phyloP scores from a whole-genome alignment of 768 basidiomycete genomes.

The Gymnopilus junonius region DNA sequence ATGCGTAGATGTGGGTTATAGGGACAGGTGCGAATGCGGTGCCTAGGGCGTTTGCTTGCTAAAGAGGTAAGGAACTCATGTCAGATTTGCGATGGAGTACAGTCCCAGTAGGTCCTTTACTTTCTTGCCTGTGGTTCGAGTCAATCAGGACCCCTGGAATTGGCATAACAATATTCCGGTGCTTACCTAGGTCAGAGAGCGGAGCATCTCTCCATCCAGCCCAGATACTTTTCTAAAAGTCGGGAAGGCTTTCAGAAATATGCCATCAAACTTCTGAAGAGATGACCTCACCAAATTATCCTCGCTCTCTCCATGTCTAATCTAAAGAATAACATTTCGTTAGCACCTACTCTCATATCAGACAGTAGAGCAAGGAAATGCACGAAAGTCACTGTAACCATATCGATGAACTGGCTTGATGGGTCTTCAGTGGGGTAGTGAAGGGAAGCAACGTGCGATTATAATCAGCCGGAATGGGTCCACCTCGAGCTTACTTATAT shows the following conservation, averaged over 20 bases:
- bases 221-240: constrained; percentile 52
- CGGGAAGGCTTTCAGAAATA: background rate
- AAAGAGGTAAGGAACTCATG: background rate
- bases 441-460: background rate
- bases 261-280: background rate
- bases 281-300: constrained; percentile 59
- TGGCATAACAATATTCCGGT: background rate
- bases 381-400: constrained; percentile 24
- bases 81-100: background rate
- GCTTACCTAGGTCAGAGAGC: constrained; percentile 68
- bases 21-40: constrained; percentile 49
- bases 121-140: constrained; percentile 23
- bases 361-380: background rate
- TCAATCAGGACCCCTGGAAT: background rate
- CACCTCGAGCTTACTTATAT: constrained; percentile 10
- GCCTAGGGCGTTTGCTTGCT: constrained; percentile 71
- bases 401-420: constrained; percentile 1
- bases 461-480: background rate
- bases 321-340: constrained; percentile 12
- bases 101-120: background rate
- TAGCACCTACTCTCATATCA: background rate
- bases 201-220: constrained; percentile 82
- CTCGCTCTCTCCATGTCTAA: constrained; percentile 50
- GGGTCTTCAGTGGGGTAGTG: background rate
- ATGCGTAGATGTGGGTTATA: constrained; percentile 66